A percentile compares a stretch with the other conserved stretches of the same genome.
These are phyloP conservation scores for Clavispora fructus DNA, from an alignment of 805 yeast species.

Conservation along the genomic window DNA sequence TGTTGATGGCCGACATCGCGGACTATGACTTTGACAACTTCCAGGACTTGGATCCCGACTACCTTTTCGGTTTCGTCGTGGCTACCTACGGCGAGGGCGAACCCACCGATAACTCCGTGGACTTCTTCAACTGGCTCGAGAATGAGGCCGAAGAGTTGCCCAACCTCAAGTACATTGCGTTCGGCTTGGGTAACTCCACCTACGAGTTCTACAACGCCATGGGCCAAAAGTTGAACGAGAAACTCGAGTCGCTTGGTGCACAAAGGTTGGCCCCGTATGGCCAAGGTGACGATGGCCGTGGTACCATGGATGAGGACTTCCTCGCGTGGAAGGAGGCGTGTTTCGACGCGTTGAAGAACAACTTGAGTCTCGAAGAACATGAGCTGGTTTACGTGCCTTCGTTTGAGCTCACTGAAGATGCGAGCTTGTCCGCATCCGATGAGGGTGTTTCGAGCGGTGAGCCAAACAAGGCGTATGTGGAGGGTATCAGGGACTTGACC, in stretches of 20 bases:
- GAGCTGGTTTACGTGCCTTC: slow-evolving; percentile 78
- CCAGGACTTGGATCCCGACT: slow-evolving; percentile 53
- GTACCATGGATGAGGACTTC: slow-evolving; percentile 92
- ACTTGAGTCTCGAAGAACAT: slow-evolving; percentile 68
- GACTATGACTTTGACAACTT: slow-evolving; percentile 81
- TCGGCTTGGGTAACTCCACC: slow-evolving; percentile 93
- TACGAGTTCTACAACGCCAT: slow-evolving; percentile 88
- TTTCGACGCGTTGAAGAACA: slow-evolving; percentile 59
- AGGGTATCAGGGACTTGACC: slow-evolving; percentile 27
- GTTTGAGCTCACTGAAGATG: slow-evolving; percentile 37
- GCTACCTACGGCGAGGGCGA: slow-evolving; percentile 99
- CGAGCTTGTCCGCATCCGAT: slow-evolving; percentile 21
- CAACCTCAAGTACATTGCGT: slow-evolving; percentile 63
- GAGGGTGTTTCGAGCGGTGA: slow-evolving; percentile 62
- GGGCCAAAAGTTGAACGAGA: slow-evolving; percentile 55
- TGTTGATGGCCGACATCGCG: slow-evolving; percentile 84
- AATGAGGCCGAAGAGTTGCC: slow-evolving; percentile 48
- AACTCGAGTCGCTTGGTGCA: slow-evolving; percentile 63
- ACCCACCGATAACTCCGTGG: slow-evolving; percentile 91
- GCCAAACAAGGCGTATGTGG: slow-evolving; percentile 51
- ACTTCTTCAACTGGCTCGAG: slow-evolving; percentile 66
- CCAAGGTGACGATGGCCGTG: slow-evolving; percentile 92
- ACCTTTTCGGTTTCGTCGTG: slow-evolving; percentile 59
- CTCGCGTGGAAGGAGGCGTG: slow-evolving; percentile 85
- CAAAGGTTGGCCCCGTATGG: slow-evolving; percentile 71